phyloP scores from a whole-genome alignment of 75 land plant species.

The Pinus albicaulis region DNA sequence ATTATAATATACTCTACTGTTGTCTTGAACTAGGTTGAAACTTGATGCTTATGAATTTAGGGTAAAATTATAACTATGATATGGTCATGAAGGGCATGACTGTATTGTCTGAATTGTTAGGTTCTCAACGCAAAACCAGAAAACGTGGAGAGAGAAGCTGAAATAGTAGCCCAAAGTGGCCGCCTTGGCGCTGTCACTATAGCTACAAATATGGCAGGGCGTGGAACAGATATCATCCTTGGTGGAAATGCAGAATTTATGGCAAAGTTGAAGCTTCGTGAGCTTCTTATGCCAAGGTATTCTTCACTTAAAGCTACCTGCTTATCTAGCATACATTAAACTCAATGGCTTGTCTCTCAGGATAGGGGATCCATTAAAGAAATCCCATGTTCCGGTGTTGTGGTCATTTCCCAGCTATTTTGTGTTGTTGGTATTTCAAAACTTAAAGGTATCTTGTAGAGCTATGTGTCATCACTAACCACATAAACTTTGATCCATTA shows the following conservation, averaged over 20 bases:
- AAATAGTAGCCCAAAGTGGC: conserved; percentile 99
- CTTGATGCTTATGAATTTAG: neutral
- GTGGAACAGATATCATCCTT: conserved; percentile 98
- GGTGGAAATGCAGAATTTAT: conserved; percentile 99
- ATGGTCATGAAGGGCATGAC: neutral
- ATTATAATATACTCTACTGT: neutral
- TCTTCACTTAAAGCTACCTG: neutral
- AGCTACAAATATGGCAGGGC: conserved; percentile 99
- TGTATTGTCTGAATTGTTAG: conserved; percentile 27
- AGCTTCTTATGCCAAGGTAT: conserved; percentile 98
- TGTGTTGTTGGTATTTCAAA: neutral
- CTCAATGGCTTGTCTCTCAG: neutral
- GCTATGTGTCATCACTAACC: neutral
- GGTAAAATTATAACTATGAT: neutral
- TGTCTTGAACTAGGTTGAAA: neutral
- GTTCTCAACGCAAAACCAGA: conserved; percentile 99
- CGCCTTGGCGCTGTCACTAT: conserved; percentile 96
- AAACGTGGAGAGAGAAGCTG: conserved; percentile 99
- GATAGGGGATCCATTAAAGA: neutral
- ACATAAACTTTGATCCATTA: neutral
- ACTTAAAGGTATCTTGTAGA: neutral
- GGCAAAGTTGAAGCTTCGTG: conserved; percentile 95
- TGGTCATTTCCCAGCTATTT: neutral
- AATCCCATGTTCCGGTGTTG: neutral
- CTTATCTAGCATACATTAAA: neutral